Percentiles rank a stretch among this genome's conserved stretches.
phyloP scores from a whole-genome alignment of 441 rosid species.

The Theobroma grandiflorum region DNA sequence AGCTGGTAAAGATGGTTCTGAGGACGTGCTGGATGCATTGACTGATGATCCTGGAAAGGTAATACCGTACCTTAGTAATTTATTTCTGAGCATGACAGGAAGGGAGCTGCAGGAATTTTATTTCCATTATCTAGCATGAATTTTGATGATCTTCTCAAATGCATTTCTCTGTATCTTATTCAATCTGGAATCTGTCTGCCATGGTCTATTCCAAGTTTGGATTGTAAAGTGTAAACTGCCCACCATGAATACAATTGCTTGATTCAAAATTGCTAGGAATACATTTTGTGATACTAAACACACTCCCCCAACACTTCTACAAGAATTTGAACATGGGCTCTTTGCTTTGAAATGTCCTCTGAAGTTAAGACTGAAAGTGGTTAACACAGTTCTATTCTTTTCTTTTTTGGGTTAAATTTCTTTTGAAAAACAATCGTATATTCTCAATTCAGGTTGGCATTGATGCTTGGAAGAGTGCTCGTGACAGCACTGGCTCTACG shows the following conservation, averaged over 20 bases:
- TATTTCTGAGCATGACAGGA: slow-evolving; percentile 22
- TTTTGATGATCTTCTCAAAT: not conserved
- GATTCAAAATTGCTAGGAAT: slow-evolving; percentile 1
- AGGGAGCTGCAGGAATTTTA: not conserved
- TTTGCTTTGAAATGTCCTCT: not conserved
- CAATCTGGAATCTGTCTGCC: slow-evolving; percentile 3
- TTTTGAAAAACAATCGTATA: not conserved
- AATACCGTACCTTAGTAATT: slow-evolving; percentile 26
- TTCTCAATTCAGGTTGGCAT: slow-evolving; percentile 70
- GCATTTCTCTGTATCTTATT: not conserved
- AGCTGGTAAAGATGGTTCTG: slow-evolving; percentile 96
- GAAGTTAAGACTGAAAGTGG: not conserved
- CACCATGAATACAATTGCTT: not conserved
- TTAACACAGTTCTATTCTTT: not conserved
- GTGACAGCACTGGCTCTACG: slow-evolving; percentile 83
- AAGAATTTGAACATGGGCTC: not conserved
- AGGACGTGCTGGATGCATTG: slow-evolving; percentile 78
- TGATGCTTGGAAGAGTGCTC: slow-evolving; percentile 83
- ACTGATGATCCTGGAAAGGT: slow-evolving; percentile 90
- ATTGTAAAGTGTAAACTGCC: not conserved
- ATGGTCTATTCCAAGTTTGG: not conserved
- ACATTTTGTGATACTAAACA: not conserved
- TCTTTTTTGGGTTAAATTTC: not conserved
- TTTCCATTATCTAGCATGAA: slow-evolving; percentile 14
- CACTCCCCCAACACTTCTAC: not conserved